A percentile compares a stretch with the other conserved stretches of the same genome.
These are phyloP conservation scores for Priceomyces castillae DNA, from an alignment of 805 yeast genomes.

Conservation along the genomic window DNA sequence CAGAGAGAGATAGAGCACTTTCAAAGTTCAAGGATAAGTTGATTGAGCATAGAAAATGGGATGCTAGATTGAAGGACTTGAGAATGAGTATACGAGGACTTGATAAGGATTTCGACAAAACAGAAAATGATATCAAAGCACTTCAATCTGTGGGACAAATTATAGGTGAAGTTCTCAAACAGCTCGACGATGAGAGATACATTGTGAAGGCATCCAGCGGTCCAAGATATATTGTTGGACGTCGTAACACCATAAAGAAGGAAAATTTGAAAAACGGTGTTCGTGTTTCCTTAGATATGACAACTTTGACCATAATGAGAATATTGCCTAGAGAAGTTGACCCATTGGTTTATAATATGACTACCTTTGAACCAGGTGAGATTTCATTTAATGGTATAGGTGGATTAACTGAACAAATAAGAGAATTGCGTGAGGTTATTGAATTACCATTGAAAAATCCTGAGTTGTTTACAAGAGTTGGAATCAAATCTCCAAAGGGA, in stretches of 20 bases:
- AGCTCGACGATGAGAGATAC: conserved; percentile 88
- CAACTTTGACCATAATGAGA: conserved; percentile 96
- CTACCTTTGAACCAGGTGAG: conserved; percentile 97
- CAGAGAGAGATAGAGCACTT: conserved; percentile 76
- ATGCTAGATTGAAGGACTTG: conserved; percentile 80
- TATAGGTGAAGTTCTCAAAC: conserved; percentile 95
- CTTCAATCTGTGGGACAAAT: conserved; percentile 96
- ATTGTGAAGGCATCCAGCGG: conserved; percentile 97
- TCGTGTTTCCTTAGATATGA: conserved; percentile 95
- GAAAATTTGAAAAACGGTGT: conserved; percentile 86
- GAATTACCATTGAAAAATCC: conserved; percentile 97
- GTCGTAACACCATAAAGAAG: conserved; percentile 87
- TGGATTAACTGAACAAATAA: conserved; percentile 91
- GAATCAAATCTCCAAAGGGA: conserved; percentile 98
- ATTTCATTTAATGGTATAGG: conserved; percentile 93
- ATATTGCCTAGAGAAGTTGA: conserved; percentile 97
- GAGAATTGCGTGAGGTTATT: conserved; percentile 96
- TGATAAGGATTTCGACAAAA: conserved; percentile 82
- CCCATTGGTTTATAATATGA: conserved; percentile 97
- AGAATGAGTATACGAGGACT: conserved; percentile 79
- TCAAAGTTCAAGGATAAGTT: conserved; percentile 78
- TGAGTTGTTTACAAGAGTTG: conserved; percentile 90
- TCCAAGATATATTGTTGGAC: conserved; percentile 96
- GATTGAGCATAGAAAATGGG: conserved; percentile 92
- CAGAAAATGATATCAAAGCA: conserved; percentile 96